phyloP scores from a whole-genome alignment of 2,329 filamentous ascomycete species.

The Epicoccum nigrum region DNA sequence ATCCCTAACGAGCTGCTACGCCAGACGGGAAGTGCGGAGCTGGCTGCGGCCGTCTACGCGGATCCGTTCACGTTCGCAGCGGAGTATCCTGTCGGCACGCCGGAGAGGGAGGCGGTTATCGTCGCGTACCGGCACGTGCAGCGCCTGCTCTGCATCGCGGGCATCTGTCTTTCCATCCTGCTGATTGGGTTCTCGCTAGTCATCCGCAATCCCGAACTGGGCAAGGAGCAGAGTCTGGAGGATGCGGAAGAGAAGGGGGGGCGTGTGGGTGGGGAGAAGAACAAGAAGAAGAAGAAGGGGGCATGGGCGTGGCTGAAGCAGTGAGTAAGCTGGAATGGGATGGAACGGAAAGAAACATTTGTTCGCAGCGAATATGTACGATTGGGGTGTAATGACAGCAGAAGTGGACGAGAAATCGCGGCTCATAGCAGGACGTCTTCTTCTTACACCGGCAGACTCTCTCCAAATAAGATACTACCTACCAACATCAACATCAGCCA shows the following conservation, averaged over 20 bases:
- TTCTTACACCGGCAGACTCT: too few relatives aligned
- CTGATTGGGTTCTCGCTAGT: conserved; percentile 55
- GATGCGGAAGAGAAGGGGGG: conserved; percentile 51
- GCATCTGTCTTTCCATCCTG: conserved; percentile 56
- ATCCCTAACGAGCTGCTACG: conserved; percentile 52
- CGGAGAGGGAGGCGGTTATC: conserved; percentile 52
- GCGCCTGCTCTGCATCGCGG: conserved; percentile 57
- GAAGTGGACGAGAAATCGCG: too few relatives aligned
- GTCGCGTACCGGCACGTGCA: conserved; percentile 55
- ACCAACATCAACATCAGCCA: too few relatives aligned
- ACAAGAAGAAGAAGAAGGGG: background rate
- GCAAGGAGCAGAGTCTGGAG: conserved; percentile 54
- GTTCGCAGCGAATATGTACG: too few relatives aligned
- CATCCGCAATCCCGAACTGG: conserved; percentile 55
- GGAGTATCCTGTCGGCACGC: conserved; percentile 53
- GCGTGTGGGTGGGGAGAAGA: too few relatives aligned
- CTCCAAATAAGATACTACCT: too few relatives aligned
- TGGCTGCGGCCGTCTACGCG: conserved; percentile 50
- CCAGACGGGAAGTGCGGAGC: conserved; percentile 48
- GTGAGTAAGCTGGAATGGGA: background rate
- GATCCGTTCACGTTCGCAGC: conserved; percentile 50
- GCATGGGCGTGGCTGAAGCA: conserved; percentile 14
- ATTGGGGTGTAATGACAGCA: too few relatives aligned
- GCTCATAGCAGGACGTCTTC: too few relatives aligned
- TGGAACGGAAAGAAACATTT: too few relatives aligned